These are phyloP conservation scores for Fusarium nematophilum DNA, from an alignment of 2,329 filamentous ascomycete genomes.

Conservation along the genomic window DNA sequence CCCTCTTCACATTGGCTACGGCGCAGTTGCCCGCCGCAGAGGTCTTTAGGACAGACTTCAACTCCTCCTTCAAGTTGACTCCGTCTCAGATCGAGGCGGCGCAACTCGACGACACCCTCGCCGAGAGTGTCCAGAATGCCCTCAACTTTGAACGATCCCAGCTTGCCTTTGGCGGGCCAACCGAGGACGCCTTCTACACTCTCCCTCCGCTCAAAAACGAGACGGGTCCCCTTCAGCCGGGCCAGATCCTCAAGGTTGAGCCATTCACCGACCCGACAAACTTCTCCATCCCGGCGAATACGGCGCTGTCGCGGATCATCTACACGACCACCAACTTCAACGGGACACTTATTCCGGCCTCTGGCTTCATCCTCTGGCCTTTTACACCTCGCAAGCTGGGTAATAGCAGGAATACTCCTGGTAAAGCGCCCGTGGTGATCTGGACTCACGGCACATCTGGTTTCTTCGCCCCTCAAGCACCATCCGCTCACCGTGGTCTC, in stretches of 20 bases:
- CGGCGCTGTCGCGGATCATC: constrained; percentile 58
- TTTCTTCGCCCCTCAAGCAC: constrained; percentile 51
- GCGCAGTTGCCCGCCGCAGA: neutral
- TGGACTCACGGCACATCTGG: constrained; percentile 61
- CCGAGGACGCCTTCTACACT: constrained; percentile 55
- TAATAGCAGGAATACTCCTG: neutral
- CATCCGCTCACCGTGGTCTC: constrained; percentile 54
- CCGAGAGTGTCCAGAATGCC: neutral
- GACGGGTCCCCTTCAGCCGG: constrained; percentile 40
- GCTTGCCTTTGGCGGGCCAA: neutral
- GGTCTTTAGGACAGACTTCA: constrained; percentile 4
- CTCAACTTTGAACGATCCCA: constrained; percentile 7
- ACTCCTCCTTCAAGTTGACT: constrained; percentile 3
- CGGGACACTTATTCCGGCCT: constrained; percentile 58
- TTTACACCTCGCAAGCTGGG: constrained; percentile 41
- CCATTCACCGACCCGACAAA: constrained; percentile 49
- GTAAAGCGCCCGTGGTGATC: constrained; percentile 47
- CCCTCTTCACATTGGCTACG: neutral
- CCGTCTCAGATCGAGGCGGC: constrained; percentile 1
- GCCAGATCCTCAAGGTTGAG: constrained; percentile 55
- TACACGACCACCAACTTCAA: constrained; percentile 60
- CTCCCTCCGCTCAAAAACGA: constrained; percentile 36
- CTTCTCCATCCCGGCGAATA: constrained; percentile 55
- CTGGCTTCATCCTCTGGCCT: constrained; percentile 63
- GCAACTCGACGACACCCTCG: neutral